Evolutionary conservation across 1,284 basidiomycete genomes (phyloP), one percentile per base, ranked within the genome.

Genomic region (Schizophyllum commune): DNA sequence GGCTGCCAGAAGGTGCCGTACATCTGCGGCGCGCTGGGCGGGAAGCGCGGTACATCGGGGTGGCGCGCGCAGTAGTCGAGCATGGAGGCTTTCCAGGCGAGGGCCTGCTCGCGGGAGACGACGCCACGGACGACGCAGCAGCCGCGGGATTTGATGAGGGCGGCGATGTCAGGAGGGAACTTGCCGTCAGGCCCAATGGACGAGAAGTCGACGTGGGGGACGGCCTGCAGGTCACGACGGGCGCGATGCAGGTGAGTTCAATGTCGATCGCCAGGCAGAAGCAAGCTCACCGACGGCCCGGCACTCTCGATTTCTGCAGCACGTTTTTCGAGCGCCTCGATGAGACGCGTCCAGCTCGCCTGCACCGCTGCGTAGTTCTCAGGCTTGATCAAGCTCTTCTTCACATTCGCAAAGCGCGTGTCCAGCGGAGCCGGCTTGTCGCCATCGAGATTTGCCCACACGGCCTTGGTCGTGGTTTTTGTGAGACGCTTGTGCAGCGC

Each of bases 1-100:
- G 76, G 79, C 4, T 32, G 22, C 56, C 56, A 57, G 47, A 61
- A 61, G 17, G 60, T 61, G 34, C 27, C 34, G 56, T 57, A 61
- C 27, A 61, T 57, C 55, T 61, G 60, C n/a, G 60, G 60, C 9
- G 56, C 55, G 4, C 7, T 9, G 55, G 27, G 52, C n/a, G 60
- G 60, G 9, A 61, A 52, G 7, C 56, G 56, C 8, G 34, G 60
- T 56, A 61, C 53, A 17, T 61, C 60, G 33, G 19, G 55, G 52
- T 61, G 60, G 19, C 56, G 60, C n/a, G 56, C 32, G 56, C 56
- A 56, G 52, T 61, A 61, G 56, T 55, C 55, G 19, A 61, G 39
- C 21, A 61, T 54, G 19, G 60, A 61, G 17, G 39, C 5, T 34
- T 61, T 61, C 60, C 60, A 61, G n/a, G 56, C 56, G 47, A 61